Evolutionary conservation across 2,329 filamentous ascomycete genomes (phyloP).

Genomic region (Fusarium compactum): DNA sequence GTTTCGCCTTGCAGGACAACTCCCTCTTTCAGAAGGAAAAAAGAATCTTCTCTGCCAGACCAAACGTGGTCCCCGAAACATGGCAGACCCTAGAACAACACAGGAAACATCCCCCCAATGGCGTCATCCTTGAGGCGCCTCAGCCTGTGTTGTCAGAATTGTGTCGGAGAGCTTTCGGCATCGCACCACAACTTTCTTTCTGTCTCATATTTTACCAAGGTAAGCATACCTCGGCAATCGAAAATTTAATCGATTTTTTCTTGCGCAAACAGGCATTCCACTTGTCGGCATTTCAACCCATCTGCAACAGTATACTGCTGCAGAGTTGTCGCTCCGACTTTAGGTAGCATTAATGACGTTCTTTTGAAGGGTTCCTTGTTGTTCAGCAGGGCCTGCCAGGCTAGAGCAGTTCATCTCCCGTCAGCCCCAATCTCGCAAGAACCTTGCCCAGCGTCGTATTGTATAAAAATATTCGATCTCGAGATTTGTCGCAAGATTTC

Average conservation of each 20-base stretch:
- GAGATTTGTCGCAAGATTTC: constrained; percentile 10
- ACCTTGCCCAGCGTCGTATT: constrained; percentile 25
- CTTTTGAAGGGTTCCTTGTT: constrained; percentile 15
- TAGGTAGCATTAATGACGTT: constrained; percentile 32
- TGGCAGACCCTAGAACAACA: constrained; percentile 1
- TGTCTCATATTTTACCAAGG: background rate
- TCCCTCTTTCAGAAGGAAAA: constrained; percentile 35
- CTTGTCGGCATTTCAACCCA: constrained; percentile 8
- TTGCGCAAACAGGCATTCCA: background rate
- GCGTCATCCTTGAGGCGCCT: constrained; percentile 27
- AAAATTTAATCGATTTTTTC: background rate
- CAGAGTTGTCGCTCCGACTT: constrained; percentile 3
- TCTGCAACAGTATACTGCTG: constrained; percentile 2
- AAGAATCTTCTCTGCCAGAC: constrained; percentile 34
- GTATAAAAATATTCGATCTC: constrained; percentile 6
- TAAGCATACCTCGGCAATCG: constrained; percentile 16
- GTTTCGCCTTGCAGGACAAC: constrained; percentile 32
- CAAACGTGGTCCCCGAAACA: constrained; percentile 17
- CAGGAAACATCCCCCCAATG: constrained; percentile 12
- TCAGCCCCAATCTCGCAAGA: constrained; percentile 14
- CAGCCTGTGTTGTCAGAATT: constrained; percentile 2
- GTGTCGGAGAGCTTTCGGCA: constrained; percentile 1
- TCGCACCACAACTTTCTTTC: background rate
- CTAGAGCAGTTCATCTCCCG: constrained; percentile 26
- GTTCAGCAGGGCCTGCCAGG: constrained; percentile 11